Percentiles rank a stretch among this genome's conserved stretches.
These are phyloP conservation scores for Dimocarpus longan DNA, from an alignment of 345 rosid species.

Conservation along the genomic window DNA sequence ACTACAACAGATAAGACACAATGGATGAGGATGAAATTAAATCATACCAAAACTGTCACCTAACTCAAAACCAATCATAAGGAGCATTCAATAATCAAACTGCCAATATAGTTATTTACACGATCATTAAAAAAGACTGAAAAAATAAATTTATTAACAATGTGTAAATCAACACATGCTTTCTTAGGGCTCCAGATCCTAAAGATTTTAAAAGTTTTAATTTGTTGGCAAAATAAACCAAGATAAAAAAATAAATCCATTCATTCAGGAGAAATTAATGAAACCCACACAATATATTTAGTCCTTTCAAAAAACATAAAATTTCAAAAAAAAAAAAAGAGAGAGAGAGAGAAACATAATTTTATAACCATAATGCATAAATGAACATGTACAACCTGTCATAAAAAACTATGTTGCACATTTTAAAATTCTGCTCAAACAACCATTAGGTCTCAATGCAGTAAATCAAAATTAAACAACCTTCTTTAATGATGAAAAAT, in stretches of 20 bases:
- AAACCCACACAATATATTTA: not conserved
- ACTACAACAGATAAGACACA: not conserved
- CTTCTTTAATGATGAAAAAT: conserved; percentile 94
- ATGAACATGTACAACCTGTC: not conserved
- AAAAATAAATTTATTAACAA: not conserved
- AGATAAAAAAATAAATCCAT: not conserved
- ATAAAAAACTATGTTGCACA: not conserved
- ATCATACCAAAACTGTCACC: not conserved
- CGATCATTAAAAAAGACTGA: not conserved
- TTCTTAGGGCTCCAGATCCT: not conserved
- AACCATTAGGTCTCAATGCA: conserved; percentile 1
- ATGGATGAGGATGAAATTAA: conserved; percentile 2
- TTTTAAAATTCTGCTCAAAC: not conserved
- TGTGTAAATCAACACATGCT: not conserved
- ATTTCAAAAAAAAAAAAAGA: not conserved
- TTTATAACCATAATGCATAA: not conserved
- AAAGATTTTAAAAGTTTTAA: not conserved
- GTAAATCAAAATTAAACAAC: conserved; percentile 37
- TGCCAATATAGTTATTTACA: not conserved
- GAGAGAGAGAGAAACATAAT: not conserved
- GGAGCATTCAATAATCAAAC: not conserved
- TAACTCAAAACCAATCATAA: conserved; percentile 5
- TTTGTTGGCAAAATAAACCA: not conserved
- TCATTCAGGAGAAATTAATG: not conserved
- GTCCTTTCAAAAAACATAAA: not conserved